Evolutionary conservation across 1,284 basidiomycete genomes (phyloP).

Genomic region (Anthracocystis panici-leucophaei): DNA sequence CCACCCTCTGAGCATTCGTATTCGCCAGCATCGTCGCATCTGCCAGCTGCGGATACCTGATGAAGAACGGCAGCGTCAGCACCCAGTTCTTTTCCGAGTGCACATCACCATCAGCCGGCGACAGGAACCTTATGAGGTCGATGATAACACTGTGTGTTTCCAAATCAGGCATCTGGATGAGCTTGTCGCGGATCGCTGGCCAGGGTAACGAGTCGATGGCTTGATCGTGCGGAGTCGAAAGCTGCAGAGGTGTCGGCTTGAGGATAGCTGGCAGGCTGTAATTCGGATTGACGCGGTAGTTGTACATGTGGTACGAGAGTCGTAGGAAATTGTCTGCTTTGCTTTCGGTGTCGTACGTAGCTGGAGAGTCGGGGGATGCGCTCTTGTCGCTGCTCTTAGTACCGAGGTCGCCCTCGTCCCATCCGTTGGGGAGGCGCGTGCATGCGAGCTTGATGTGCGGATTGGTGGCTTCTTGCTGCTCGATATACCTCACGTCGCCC

Average conservation of each 20-base stretch:
- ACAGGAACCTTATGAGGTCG: slow-evolving; percentile 25
- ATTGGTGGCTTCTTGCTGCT: slow-evolving; percentile 26
- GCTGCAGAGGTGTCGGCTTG: slow-evolving; percentile 49
- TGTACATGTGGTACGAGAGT: slow-evolving; percentile 47
- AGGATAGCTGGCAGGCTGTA: slow-evolving; percentile 54
- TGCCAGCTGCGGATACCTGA: slow-evolving; percentile 48
- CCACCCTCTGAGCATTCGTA: slow-evolving; percentile 32
- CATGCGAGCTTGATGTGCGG: slow-evolving; percentile 36
- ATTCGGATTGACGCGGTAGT: slow-evolving; percentile 35
- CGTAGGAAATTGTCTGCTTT: slow-evolving; percentile 30
- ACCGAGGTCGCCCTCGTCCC: slow-evolving; percentile 44
- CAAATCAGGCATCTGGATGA: slow-evolving; percentile 43
- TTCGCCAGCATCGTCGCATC: slow-evolving; percentile 31
- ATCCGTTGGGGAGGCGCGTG: slow-evolving; percentile 28
- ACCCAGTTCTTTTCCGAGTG: slow-evolving; percentile 42
- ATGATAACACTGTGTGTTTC: slow-evolving; percentile 40
- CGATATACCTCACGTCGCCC: slow-evolving; percentile 22
- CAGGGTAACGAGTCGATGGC: slow-evolving; percentile 49
- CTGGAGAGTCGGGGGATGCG: slow-evolving; percentile 1
- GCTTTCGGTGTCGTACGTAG: slow-evolving; percentile 21
- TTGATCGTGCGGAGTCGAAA: slow-evolving; percentile 49
- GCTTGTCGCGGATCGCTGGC: slow-evolving; percentile 45
- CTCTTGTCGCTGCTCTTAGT: neutral
- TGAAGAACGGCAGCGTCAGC: slow-evolving; percentile 45
- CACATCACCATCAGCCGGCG: slow-evolving; percentile 34